Evolutionary conservation across 305 asterid species (phyloP).

Genomic region (Vinca major): DNA sequence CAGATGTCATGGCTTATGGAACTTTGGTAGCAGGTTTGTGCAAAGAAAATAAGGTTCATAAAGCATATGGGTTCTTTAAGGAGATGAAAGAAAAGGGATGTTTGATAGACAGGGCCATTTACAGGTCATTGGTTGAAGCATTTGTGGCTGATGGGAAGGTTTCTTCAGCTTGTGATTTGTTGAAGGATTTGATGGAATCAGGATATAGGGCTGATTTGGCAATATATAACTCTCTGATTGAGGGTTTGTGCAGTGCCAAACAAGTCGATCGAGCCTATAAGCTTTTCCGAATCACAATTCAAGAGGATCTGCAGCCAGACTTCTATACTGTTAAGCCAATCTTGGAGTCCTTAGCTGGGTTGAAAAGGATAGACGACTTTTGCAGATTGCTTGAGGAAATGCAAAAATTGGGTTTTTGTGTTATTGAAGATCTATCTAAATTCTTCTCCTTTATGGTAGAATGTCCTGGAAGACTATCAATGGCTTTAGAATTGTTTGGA

Average conservation of each 20-base stretch:
- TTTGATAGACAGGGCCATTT: slow-evolving; percentile 75
- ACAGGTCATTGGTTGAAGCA: slow-evolving; percentile 71
- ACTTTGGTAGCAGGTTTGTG: slow-evolving; percentile 70
- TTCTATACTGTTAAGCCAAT: slow-evolving; percentile 60
- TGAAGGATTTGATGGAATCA: slow-evolving; percentile 70
- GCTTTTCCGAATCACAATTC: slow-evolving; percentile 56
- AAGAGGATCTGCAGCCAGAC: slow-evolving; percentile 76
- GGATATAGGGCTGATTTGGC: slow-evolving; percentile 86
- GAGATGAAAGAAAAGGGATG: slow-evolving; percentile 66
- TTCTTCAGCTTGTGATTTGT: slow-evolving; percentile 69
- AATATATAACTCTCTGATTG: slow-evolving; percentile 64
- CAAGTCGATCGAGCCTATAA: slow-evolving; percentile 70
- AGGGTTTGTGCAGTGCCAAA: slow-evolving; percentile 60
- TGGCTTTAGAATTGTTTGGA: slow-evolving; percentile 61
- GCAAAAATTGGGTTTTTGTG: slow-evolving; percentile 41
- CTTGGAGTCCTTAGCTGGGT: slow-evolving; percentile 51
- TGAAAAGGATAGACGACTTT: slow-evolving; percentile 56
- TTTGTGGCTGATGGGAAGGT: slow-evolving; percentile 65
- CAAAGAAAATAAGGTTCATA: slow-evolving; percentile 36
- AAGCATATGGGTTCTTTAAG: slow-evolving; percentile 56
- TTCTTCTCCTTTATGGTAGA: slow-evolving; percentile 50
- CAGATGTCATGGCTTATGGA: slow-evolving; percentile 81
- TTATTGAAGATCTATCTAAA: slow-evolving; percentile 34
- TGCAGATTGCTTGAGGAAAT: slow-evolving; percentile 60
- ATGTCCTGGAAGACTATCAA: slow-evolving; percentile 25